A percentile compares a stretch with the other conserved stretches of the same genome.
Conservation (phyloP, 108 stramenopile species). For the Aurantiochytrium sp. region DNA sequence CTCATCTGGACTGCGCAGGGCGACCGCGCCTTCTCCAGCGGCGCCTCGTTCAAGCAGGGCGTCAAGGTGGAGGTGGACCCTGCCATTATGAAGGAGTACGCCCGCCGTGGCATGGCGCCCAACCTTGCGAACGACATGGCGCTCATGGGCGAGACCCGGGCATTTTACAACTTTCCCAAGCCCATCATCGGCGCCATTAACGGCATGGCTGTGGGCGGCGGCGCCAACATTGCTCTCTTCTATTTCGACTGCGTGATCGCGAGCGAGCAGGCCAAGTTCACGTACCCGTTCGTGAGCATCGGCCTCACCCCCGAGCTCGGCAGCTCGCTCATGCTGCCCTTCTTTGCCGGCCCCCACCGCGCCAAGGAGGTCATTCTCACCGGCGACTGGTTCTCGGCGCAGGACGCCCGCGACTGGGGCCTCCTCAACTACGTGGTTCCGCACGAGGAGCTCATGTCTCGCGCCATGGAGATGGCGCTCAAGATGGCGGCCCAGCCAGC, state of each 20-base stretch:
- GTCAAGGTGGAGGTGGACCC: not conserved
- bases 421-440: not conserved
- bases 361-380: conserved; percentile 18
- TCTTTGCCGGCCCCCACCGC: not conserved
- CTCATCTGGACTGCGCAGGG: conserved; percentile 5
- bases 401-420: not conserved
- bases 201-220: conserved; percentile 20
- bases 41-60: not conserved
- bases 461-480: conserved; percentile 16
- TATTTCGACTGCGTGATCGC: not conserved
- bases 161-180: not conserved
- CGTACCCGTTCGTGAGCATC: not conserved
- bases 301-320: conserved; percentile 29
- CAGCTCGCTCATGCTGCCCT: conserved; percentile 21
- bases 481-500: not conserved
- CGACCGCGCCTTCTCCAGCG: not conserved
- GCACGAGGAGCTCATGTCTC: not conserved
- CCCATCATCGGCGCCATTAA: conserved; percentile 6
- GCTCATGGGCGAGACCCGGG: not conserved
- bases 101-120: not conserved
- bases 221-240: conserved; percentile 15
- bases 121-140: not conserved
- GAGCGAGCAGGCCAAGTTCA: conserved; percentile 22
- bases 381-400: not conserved
- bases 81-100: not conserved